These are phyloP conservation scores for Coemansia sp. DNA, from an alignment of 192 early-diverging fungal species.

Conservation along the genomic window DNA sequence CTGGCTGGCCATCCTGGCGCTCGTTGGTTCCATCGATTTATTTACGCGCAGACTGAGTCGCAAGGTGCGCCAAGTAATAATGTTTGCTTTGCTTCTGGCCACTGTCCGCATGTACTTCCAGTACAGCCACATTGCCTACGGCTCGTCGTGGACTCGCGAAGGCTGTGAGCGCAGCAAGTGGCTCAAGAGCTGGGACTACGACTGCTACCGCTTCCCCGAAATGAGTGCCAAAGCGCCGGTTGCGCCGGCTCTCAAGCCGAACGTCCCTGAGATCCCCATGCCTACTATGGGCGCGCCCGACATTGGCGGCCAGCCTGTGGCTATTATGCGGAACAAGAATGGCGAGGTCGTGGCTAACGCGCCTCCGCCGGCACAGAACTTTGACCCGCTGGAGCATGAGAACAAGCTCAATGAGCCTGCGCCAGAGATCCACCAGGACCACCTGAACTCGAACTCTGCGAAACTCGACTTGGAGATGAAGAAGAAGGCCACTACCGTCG, in stretches of 20 bases:
- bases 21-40: slow-evolving; percentile 77
- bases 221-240: not conserved
- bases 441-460: slow-evolving; percentile 43
- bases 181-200: slow-evolving; percentile 82
- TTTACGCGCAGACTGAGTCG: slow-evolving; percentile 65
- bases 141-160: slow-evolving; percentile 71
- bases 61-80: slow-evolving; percentile 58
- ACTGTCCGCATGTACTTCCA: slow-evolving; percentile 68
- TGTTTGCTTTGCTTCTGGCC: slow-evolving; percentile 59
- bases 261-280: slow-evolving; percentile 21
- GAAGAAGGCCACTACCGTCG: slow-evolving; percentile 40
- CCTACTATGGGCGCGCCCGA: slow-evolving; percentile 14
- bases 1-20: slow-evolving; percentile 80
- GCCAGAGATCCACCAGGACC: slow-evolving; percentile 54
- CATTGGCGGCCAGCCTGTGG: slow-evolving; percentile 18
- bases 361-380: slow-evolving; percentile 51
- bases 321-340: slow-evolving; percentile 16
- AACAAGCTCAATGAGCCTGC: slow-evolving; percentile 59
- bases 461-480: slow-evolving; percentile 35
- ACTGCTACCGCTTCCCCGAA: slow-evolving; percentile 63
- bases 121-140: slow-evolving; percentile 88
- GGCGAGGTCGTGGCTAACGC: not conserved
- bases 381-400: slow-evolving; percentile 57
- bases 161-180: slow-evolving; percentile 81
- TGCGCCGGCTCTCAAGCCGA: slow-evolving; percentile 18